Conservation (phyloP, 2,329 filamentous ascomycete genomes). For the Botrytis fabae region DNA sequence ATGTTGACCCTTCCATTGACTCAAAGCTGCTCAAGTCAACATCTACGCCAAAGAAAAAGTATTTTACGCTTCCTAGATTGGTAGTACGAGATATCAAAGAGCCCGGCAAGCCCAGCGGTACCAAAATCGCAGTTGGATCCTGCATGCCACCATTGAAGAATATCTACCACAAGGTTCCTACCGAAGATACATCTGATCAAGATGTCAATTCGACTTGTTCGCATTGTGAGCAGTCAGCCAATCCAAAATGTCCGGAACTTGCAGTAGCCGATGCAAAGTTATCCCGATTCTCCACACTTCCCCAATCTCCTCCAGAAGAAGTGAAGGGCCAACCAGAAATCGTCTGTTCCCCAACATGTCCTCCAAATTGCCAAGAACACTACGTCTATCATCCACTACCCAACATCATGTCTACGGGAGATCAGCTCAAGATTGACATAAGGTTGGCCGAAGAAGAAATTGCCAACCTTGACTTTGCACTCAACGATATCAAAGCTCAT, state of each 20-base stretch:
- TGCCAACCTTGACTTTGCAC: background rate
- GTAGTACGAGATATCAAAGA: conserved; percentile 31
- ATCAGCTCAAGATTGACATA: conserved; percentile 11
- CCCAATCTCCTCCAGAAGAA: conserved; percentile 18
- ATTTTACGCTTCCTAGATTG: conserved; percentile 32
- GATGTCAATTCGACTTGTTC: conserved; percentile 25
- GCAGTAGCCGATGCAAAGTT: background rate
- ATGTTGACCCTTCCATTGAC: conserved; percentile 2
- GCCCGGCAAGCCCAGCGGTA: conserved; percentile 12
- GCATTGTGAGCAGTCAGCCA: conserved; percentile 9
- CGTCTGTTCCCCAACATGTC: conserved; percentile 17
- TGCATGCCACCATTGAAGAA: conserved; percentile 12
- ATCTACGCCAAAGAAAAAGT: conserved; percentile 25
- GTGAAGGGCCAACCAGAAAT: conserved; percentile 14
- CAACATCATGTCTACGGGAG: background rate
- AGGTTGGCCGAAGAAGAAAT: background rate
- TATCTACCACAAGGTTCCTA: conserved; percentile 24
- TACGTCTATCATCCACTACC: conserved; percentile 12
- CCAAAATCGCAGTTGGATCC: conserved; percentile 3
- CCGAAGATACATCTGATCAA: conserved; percentile 31
- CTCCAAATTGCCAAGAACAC: conserved; percentile 21
- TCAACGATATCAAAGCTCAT: conserved; percentile 1
- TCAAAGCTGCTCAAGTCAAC: background rate
- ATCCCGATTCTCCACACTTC: conserved; percentile 19
- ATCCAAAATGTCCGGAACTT: background rate